phyloP scores from a whole-genome alignment of 1,139 yeast species.

The Suhomyces coccinellae region DNA sequence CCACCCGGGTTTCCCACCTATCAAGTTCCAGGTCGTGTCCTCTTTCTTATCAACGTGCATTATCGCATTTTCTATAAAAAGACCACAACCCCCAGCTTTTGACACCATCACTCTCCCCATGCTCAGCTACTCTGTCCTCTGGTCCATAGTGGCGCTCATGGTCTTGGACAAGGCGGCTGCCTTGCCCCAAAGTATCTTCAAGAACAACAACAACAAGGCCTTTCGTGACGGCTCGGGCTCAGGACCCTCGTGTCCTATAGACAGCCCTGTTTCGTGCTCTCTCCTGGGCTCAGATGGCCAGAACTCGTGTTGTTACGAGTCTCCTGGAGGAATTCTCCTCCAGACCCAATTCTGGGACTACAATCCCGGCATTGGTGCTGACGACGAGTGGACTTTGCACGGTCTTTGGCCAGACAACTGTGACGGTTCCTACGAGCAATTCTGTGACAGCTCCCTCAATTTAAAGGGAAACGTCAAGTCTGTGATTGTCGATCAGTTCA shows the following conservation, averaged over 20 bases:
- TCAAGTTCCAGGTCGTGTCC: constrained; percentile 1
- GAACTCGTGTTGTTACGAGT: constrained; percentile 81
- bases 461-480: constrained; percentile 40
- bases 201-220: background rate
- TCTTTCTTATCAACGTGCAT: constrained; percentile 4
- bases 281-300: constrained; percentile 23
- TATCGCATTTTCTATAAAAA: constrained; percentile 5
- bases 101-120: background rate
- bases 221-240: background rate
- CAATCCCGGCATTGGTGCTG: constrained; percentile 70
- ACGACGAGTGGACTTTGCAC: constrained; percentile 77
- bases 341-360: constrained; percentile 97
- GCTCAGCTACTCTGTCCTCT: background rate
- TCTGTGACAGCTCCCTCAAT: constrained; percentile 67
- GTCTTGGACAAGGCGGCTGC: constrained; percentile 3
- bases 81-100: background rate
- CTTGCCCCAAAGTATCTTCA: constrained; percentile 7
- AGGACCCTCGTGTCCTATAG: constrained; percentile 53
- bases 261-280: constrained; percentile 64
- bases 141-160: constrained; percentile 2
- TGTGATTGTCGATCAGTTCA: constrained; percentile 50
- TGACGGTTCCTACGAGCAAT: constrained; percentile 66
- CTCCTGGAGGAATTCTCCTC: constrained; percentile 81
- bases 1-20: background rate
- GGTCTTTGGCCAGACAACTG: constrained; percentile 89